Conservation (phyloP, 2,329 filamentous ascomycete species). For the Plenodomus biglobosus region DNA sequence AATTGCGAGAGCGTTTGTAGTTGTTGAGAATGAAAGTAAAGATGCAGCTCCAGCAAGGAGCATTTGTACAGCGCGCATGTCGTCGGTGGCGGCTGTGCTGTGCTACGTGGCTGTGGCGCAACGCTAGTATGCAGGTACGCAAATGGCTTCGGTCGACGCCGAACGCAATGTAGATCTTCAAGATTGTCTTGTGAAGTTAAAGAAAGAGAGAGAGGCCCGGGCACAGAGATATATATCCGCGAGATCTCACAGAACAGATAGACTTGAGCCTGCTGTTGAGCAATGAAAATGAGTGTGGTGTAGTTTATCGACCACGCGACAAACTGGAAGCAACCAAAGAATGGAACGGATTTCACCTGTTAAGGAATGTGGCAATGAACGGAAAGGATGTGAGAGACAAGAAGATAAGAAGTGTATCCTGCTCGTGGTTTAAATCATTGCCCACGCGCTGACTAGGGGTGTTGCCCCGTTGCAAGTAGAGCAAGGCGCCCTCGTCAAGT, state of each 20-base stretch:
- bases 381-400: constrained; percentile 13
- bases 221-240: constrained; percentile 1
- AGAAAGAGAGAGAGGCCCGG: background rate
- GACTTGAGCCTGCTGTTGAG: background rate
- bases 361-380: constrained; percentile 31
- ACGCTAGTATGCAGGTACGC: constrained; percentile 21
- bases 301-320: constrained; percentile 12
- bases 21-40: constrained; percentile 22
- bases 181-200: background rate
- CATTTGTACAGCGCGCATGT: constrained; percentile 28
- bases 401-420: constrained; percentile 6
- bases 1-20: constrained; percentile 25
- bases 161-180: background rate
- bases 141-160: constrained; percentile 11
- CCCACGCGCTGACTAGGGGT: constrained; percentile 13
- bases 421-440: constrained; percentile 15
- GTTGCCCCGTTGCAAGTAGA: background rate
- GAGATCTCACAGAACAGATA: background rate
- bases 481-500: constrained; percentile 3
- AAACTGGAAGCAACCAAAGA: constrained; percentile 12
- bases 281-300: constrained; percentile 5
- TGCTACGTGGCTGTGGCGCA: constrained; percentile 26
- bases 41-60: constrained; percentile 22
- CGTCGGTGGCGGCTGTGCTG: constrained; percentile 24
- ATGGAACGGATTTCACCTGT: constrained; percentile 28